Evolutionary conservation across 768 basidiomycete genomes (phyloP), one percentile per base, ranked within the genome.

Genomic region (Russula ochroleuca): DNA sequence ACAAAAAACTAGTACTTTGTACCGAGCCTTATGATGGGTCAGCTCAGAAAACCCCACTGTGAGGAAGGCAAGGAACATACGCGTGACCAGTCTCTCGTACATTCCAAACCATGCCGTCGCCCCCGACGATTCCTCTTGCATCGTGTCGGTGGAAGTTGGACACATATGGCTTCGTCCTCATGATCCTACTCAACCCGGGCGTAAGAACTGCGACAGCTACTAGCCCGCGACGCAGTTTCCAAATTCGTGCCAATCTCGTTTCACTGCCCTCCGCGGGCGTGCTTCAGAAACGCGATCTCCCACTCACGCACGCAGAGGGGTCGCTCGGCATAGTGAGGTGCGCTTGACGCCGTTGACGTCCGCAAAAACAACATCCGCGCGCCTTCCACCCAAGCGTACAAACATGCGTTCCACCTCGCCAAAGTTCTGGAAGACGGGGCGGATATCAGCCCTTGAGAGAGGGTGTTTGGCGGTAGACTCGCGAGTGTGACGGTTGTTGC

Each of bases 1-100:
- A 60, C 13, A 6, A 64, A 54, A n/a, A 43, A 49, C 50, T 5
- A 57, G 31, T 59, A 64, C 50, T 49, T 59, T 37, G 58, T 59
- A 31, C 31, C 45, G 17, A 58, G 57, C 7, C 64, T 40, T 58
- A 38, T 38, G 9, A 38, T 35, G 7, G 28, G 3, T 50, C n/a
- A 5, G 31, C 28, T 54, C 33, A 57, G 48, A 8, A 31, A 49
- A 28, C 28, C 5, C 28, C 2, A 28, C 28, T 28, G 5, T 38
- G 37, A 48, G 1, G 40, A 5, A 35, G n/a, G 14, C 3, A 25
- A 33, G 15, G 19, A 6, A 49, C 58, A 28, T 49, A 64, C 63
- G 63, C 63, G 59, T 59, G 19, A 59, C 58, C 21, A 54, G 48
- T 50, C 13, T 3, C 19, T 64, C 31, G 23, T 41, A 21, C 1